Evolutionary conservation across 768 basidiomycete species (phyloP), one percentile per base, ranked within the genome.

Genomic region (Sutorius australiensis): DNA sequence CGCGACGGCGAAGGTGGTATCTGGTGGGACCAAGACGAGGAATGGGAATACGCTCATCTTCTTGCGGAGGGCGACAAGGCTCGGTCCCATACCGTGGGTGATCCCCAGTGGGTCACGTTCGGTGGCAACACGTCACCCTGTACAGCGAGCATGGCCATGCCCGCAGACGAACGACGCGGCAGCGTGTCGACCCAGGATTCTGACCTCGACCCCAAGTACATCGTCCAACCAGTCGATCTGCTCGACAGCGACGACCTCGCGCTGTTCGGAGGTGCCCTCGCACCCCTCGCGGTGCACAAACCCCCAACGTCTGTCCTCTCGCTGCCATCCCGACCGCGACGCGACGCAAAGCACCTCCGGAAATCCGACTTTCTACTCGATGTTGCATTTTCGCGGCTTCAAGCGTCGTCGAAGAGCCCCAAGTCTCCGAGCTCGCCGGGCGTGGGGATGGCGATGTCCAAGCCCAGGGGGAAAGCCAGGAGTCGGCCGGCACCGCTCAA

Each of bases 11-110:
- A 77, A 24, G 86, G 85, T 21, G 79, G 80, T 0, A 48, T 88
- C 13, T 89, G 87, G 85, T 77, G 79, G 74, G 87, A 89, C 59
- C 79, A 77, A 49, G 84, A 86, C 11, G 87, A 89, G 65, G 80
- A 83, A 61, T 75, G 78, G 76, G 87, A 89, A 61, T 87, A 82
- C 56, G 73, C 76, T 13, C 83, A 80, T 51, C 76, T 89, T 9
- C 75, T 89, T 30, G 72, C 68, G 40, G 74, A 72, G 24, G 65
- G 72, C 13, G 63, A 69, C 12, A 67, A 62, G 30, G 56, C 59
- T 54, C 53, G 56, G 24, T 58, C 62, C 38, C 54, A 48, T 24
- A 61, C 61, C 32, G 60, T 56, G 19, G 65, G 66, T 46, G 72
- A 73, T 45, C 65, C 64, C n/a, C 71, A 69, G 34, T 82, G 79